These are phyloP conservation scores for Kluyveromyces sp. DNA, from an alignment of 1,139 yeast species.

Conservation along the genomic window DNA sequence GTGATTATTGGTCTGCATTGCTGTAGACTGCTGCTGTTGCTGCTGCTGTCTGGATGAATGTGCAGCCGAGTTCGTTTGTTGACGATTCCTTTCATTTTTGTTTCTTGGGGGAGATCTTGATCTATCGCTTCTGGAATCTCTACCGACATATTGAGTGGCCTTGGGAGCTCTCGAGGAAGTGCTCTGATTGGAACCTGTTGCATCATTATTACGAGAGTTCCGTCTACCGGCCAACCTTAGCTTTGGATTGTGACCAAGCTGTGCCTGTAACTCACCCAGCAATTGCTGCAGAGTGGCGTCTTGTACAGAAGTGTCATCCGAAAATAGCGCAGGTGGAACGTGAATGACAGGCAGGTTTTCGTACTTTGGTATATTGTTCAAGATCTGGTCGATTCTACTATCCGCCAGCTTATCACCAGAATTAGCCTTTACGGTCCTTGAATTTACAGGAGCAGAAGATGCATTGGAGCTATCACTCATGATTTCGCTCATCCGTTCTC, in stretches of 20 bases:
- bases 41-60: slow-evolving; percentile 14
- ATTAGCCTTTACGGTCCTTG: neutral
- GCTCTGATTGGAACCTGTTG: neutral
- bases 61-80: slow-evolving; percentile 3
- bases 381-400: slow-evolving; percentile 15
- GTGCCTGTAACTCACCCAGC: slow-evolving; percentile 34
- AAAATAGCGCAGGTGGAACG: slow-evolving; percentile 21
- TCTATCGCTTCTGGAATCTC: slow-evolving; percentile 9
- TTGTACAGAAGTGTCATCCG: slow-evolving; percentile 31
- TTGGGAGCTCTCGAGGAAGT: slow-evolving; percentile 4
- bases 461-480: slow-evolving; percentile 21
- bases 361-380: slow-evolving; percentile 20
- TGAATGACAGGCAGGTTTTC: slow-evolving; percentile 18
- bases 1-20: slow-evolving; percentile 28
- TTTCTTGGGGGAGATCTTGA: slow-evolving; percentile 10
- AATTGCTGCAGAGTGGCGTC: slow-evolving; percentile 42
- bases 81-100: slow-evolving; percentile 7
- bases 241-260: slow-evolving; percentile 18
- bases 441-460: slow-evolving; percentile 31
- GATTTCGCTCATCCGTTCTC: slow-evolving; percentile 52
- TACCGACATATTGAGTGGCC: slow-evolving; percentile 9
- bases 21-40: slow-evolving; percentile 16
- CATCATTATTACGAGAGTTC: neutral
- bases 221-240: neutral
- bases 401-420: neutral